phyloP scores from a whole-genome alignment of 352 stramenopile species.

The Pythium pectinolyticum region DNA sequence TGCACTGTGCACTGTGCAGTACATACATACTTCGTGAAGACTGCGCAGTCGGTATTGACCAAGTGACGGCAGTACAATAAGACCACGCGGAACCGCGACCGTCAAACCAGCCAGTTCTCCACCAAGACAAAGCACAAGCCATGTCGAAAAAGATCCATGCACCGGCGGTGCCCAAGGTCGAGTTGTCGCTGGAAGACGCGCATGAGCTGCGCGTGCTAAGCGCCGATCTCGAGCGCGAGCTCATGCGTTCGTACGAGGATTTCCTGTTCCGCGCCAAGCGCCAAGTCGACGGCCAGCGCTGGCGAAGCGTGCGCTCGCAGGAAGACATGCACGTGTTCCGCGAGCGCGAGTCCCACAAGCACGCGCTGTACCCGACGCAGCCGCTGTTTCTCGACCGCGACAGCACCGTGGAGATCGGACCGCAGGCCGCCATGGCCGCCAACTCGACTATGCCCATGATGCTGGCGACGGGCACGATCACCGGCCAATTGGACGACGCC shows the following conservation, averaged over 20 bases:
- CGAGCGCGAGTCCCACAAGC: constrained; percentile 30
- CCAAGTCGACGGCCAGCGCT: constrained; percentile 35
- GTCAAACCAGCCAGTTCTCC: background rate
- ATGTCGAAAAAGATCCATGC: constrained; percentile 17
- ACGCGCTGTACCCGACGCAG: background rate
- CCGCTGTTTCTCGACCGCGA: constrained; percentile 11
- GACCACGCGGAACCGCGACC: too few relatives aligned
- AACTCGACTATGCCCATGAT: constrained; percentile 40
- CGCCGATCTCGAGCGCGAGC: constrained; percentile 31
- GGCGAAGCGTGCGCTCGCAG: constrained; percentile 32
- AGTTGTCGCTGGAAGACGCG: constrained; percentile 16
- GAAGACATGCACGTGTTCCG: constrained; percentile 37
- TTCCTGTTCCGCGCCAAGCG: constrained; percentile 33
- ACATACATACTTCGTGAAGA: too few relatives aligned
- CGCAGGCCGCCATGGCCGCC: constrained; percentile 41
- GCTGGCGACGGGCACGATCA: constrained; percentile 36
- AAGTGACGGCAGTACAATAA: too few relatives aligned
- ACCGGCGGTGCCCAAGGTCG: background rate
- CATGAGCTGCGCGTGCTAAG: constrained; percentile 22
- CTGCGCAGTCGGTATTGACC: too few relatives aligned
- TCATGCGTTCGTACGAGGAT: constrained; percentile 42
- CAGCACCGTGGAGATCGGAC: constrained; percentile 38
- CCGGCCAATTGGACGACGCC: constrained; percentile 51
- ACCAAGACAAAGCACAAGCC: background rate
- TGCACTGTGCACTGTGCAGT: too few relatives aligned